Evolutionary conservation across 768 basidiomycete genomes (phyloP), one percentile per base, ranked within the genome.

Genomic region (Sarcomyxa edulis): DNA sequence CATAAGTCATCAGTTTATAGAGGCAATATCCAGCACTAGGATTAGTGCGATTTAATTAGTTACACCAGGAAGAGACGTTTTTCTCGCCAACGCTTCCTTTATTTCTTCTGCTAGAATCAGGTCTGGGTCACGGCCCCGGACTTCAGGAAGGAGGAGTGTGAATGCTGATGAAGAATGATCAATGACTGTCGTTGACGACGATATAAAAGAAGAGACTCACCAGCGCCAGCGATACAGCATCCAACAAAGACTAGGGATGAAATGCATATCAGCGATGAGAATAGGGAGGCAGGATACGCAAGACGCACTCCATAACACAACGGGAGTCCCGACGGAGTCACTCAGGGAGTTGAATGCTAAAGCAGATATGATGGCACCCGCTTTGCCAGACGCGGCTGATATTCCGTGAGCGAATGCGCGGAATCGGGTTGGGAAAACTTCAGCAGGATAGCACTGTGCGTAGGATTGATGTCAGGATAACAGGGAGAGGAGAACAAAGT

Each of bases 391-490:
- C 0, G 84, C 87, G 3, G 87, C 86, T 2, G 76, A 78, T 9
- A 85, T 61, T 20, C 87, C 87, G 53, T 88, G 86, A 10, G 84
- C 85, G 33, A 72, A 72, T 18, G 80, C 82, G 31, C 78, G 72
- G 60, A 77, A 86, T 25, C 78, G 68, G 1, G 87, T 89, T 0
- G 86, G 87, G 66, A 86, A 87, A 8, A 87, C 78, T 60, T 87
- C 84, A 3, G 80, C 81, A 2, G 86, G 81, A 51, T 84, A 83
- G 53, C 78, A 73, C 76, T 81, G 31, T 5, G 10, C 16, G 16
- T 15, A 29, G 10, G 4, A 27, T 32, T n/a, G 22, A 14, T 11
- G n/a, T 42, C 16, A 20, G 18, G 34, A 12, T 14, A 4, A 21
- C 16, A n/a, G 6, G 16, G 16, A 11, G 24, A 23, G 4, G 15